Evolutionary conservation across 345 rosid genomes (phyloP).

Genomic region (Linum usitatissimum): DNA sequence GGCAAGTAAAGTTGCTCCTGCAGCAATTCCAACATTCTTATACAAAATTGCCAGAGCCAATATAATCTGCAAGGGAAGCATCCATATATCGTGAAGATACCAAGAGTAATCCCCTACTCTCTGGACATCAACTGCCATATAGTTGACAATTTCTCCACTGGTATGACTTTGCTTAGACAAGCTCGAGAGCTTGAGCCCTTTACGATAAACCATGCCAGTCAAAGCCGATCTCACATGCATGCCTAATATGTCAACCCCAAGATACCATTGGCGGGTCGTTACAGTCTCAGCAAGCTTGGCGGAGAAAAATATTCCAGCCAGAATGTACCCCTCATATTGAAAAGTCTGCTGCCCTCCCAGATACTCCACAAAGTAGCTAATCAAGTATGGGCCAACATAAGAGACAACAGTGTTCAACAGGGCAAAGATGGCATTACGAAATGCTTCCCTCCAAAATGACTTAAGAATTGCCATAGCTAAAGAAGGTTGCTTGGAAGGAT

Average conservation of each 20-base stretch:
- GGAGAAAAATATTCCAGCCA: slow-evolving; percentile 82
- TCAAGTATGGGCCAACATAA: slow-evolving; percentile 91
- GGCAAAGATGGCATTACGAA: slow-evolving; percentile 88
- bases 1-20: slow-evolving; percentile 78
- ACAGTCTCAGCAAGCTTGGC: slow-evolving; percentile 94
- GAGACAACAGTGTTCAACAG: slow-evolving; percentile 82
- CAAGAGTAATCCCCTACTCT: slow-evolving; percentile 94
- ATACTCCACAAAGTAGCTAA: slow-evolving; percentile 93
- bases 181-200: slow-evolving; percentile 86
- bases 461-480: slow-evolving; percentile 76
- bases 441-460: slow-evolving; percentile 97
- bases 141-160: slow-evolving; percentile 91
- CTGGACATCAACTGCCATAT: slow-evolving; percentile 99
- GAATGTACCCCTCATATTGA: slow-evolving; percentile 89
- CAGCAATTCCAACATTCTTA: slow-evolving; percentile 94
- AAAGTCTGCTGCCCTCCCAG: slow-evolving; percentile 77
- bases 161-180: slow-evolving; percentile 89
- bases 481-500: slow-evolving; percentile 69
- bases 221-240: slow-evolving; percentile 99
- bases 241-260: slow-evolving; percentile 96
- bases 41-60: slow-evolving; percentile 92
- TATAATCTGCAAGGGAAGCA: slow-evolving; percentile 95
- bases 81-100: slow-evolving; percentile 99
- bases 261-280: slow-evolving; percentile 97
- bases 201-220: slow-evolving; percentile 88